Evolutionary conservation across 1,284 basidiomycete genomes (phyloP), one percentile per base, ranked within the genome.

Genomic region (Porphyrellus sp.): DNA sequence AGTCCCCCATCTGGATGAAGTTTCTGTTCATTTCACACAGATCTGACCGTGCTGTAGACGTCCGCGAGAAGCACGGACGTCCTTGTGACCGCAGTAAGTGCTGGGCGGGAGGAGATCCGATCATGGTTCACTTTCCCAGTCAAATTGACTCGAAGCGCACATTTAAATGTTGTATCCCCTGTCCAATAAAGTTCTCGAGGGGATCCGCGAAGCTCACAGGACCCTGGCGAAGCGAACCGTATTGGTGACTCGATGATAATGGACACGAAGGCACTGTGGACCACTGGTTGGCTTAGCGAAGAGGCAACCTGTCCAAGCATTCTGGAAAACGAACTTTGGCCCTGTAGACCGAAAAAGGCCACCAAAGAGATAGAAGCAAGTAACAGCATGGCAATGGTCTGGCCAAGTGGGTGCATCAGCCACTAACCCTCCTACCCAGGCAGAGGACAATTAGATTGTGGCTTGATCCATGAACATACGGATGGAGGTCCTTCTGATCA

Each of bases 1-100:
- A 6, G 43, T 8, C 9, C 16, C 8, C 8, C n/a, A 20, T 25
- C n/a, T 16, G 23, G 37, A 16, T 9, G 4, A 15, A 15, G n/a
- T 4, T 42, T 31, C 15, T 16, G 11, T n/a, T n/a, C 16, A 12
- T 18, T 38, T 15, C 8, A 11, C 5, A 7, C 9, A 20, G 25
- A 49, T 56, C 35, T 13, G 39, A 45, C 28, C 27, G 1, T 27
- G 44, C 49, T 60, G 50, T 58, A 38, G 23, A 8, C 1, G 21
- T 41, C n/a, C 8, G 21, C 33, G 35, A 39, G 27, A 39, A 35
- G 7, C 4, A 27, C 25, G 49, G 30, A 18, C 0, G 11, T 21
- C 37, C 15, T 18, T 24, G 5, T 6, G 18, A 18, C 30, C 16
- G 18, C 5, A 42, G 9, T n/a, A 23, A 12, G 16, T 1, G 11